Evolutionary conservation across 345 rosid genomes (phyloP).

Genomic region (Citrus unshiu): DNA sequence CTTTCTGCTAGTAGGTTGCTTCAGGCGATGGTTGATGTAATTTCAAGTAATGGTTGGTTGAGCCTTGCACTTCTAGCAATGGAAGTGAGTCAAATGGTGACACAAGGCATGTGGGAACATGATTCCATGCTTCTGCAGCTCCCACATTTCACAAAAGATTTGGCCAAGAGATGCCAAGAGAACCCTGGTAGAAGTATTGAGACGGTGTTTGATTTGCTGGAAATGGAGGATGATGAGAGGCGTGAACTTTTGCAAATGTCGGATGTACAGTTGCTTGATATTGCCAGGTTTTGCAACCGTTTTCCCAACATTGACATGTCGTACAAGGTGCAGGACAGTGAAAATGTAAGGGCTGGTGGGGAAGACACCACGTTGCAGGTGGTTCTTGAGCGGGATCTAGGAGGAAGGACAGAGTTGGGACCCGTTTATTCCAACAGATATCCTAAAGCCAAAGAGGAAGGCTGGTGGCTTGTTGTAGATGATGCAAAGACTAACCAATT

Average conservation of each 20-base stretch:
- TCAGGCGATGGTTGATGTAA: too few relatives aligned
- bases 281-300: slow-evolving; percentile 86
- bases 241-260: slow-evolving; percentile 73
- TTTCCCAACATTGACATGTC: slow-evolving; percentile 81
- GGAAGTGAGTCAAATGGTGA: too few relatives aligned
- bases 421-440: slow-evolving; percentile 68
- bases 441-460: slow-evolving; percentile 91
- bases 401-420: slow-evolving; percentile 80
- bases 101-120: too few relatives aligned
- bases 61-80: too few relatives aligned
- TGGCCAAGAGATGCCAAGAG: too few relatives aligned
- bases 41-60: too few relatives aligned
- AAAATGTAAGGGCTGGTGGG: slow-evolving; percentile 46
- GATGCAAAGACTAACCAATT: slow-evolving; percentile 77
- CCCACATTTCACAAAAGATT: too few relatives aligned
- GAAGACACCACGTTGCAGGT: slow-evolving; percentile 66
- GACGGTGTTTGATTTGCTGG: slow-evolving; percentile 60
- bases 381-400: slow-evolving; percentile 71
- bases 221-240: slow-evolving; percentile 90
- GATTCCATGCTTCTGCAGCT: too few relatives aligned
- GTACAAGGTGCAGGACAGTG: slow-evolving; percentile 56
- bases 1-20: too few relatives aligned
- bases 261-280: slow-evolving; percentile 63
- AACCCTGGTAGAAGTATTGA: too few relatives aligned
- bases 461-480: slow-evolving; percentile 95